Evolutionary conservation across 768 basidiomycete species (phyloP).

Genomic region (Dacryopinax primogenitus): DNA sequence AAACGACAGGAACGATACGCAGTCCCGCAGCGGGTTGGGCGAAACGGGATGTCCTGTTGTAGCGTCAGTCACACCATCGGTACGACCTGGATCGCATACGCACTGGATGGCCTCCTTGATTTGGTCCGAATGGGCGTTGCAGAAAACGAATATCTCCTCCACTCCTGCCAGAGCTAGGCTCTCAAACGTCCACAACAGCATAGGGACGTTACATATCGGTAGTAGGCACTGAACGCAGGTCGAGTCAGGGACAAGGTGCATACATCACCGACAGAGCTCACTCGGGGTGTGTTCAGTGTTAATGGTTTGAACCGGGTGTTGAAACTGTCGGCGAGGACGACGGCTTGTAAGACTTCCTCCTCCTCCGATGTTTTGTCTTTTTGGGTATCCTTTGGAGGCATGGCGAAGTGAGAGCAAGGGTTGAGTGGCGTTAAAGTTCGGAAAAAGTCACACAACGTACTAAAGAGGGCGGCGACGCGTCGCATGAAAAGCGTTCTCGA

Average conservation of each 20-base stretch:
- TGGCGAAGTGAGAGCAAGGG: slow-evolving; percentile 21
- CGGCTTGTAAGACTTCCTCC: slow-evolving; percentile 82
- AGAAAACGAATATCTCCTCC: slow-evolving; percentile 90
- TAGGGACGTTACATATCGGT: slow-evolving; percentile 83
- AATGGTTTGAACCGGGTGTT: slow-evolving; percentile 86
- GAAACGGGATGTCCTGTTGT: slow-evolving; percentile 68
- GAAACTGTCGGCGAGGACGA: slow-evolving; percentile 92
- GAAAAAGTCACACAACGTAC: neutral
- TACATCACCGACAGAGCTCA: slow-evolving; percentile 30
- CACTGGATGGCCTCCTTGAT: slow-evolving; percentile 78
- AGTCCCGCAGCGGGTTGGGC: slow-evolving; percentile 64
- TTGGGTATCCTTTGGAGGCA: slow-evolving; percentile 52
- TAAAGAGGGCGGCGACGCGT: neutral
- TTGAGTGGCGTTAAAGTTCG: neutral
- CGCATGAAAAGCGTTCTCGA: neutral
- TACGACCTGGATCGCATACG: slow-evolving; percentile 22
- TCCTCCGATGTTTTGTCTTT: slow-evolving; percentile 59
- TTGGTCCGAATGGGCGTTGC: slow-evolving; percentile 76
- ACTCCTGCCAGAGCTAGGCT: slow-evolving; percentile 88
- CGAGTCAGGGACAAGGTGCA: slow-evolving; percentile 5
- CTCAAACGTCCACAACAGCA: slow-evolving; percentile 95
- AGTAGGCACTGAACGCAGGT: slow-evolving; percentile 55
- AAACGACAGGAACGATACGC: slow-evolving; percentile 74
- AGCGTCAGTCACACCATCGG: neutral
- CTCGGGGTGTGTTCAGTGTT: slow-evolving; percentile 77